Base-by-base conservation (phyloP, 192 early-diverging fungal species). In the Coemansia pectinata region DNA sequence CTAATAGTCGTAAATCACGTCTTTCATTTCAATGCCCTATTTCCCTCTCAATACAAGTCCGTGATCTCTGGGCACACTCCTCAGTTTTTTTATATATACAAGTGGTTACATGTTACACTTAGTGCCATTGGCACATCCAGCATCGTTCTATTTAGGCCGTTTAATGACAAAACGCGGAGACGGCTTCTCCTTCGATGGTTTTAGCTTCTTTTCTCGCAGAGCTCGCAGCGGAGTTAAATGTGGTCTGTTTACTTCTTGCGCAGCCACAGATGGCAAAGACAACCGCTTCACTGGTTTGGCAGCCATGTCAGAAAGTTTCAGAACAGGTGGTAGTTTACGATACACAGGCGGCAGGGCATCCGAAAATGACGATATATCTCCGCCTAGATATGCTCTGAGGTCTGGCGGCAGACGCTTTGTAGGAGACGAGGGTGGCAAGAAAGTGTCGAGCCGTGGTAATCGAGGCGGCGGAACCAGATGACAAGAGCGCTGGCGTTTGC, bases 341-440 rank as follows among this genome's bases (percentile, higher is more conserved):
- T 15, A 17, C 14, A 33, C 25, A 38, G 44, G 42, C 31, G 58
- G 31, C 41, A 40, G 44, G 17, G 21, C n/a, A 44, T 38, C 52
- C 5, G 62, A 36, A 42, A 73, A 73, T 34, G 72, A 67, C 29
- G 58, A 55, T 3, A 78, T 73, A 2, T 21, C 53, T 9, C 45
- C 53, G 33, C 73, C 76, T n/a, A 47, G 45, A 52, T 8, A 25
- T 15, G 11, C 6, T 15, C 25, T 29, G 12, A 70, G 33, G 45
- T 67, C 34, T 42, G 67, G 63, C 41, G 63, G 68, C 19, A 71
- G 72, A 19, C 70, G 61, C 21, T n/a, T 39, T 7, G 21, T 17
- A 11, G 60, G 66, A 27, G 65, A 67, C 19, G 65, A 38, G 41
- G 41, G 41, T 1, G 65, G 52, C 47, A 21, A 58, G 8, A 73